A percentile compares a stretch with the other conserved stretches of the same genome.
phyloP scores from a whole-genome alignment of 2,329 filamentous ascomycete species.

The Triangularia verruculosa region DNA sequence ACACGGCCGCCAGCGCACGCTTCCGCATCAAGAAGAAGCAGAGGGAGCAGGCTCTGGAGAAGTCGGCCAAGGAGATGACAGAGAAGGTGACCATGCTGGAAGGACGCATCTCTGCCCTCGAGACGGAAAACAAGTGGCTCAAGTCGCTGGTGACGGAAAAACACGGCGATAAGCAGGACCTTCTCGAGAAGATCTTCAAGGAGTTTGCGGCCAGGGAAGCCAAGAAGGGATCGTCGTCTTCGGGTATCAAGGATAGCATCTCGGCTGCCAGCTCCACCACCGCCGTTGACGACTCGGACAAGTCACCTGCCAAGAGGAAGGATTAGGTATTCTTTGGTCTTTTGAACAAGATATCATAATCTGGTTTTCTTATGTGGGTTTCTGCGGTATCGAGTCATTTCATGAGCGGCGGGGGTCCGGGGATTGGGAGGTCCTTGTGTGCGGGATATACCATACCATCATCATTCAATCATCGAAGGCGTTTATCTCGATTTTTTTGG shows the following conservation, averaged over 20 bases:
- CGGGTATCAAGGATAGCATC: slow-evolving; percentile 18
- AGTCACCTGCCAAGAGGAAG: slow-evolving; percentile 16
- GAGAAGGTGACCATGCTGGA: slow-evolving; percentile 75
- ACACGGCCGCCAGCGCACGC: slow-evolving; percentile 82
- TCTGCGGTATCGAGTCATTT: background rate
- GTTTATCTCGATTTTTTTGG: background rate
- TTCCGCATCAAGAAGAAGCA: slow-evolving; percentile 97
- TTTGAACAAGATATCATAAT: background rate
- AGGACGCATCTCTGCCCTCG: slow-evolving; percentile 69
- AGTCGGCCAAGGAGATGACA: slow-evolving; percentile 76
- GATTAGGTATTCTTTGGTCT: slow-evolving; percentile 12
- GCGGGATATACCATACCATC: slow-evolving; percentile 10
- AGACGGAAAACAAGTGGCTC: slow-evolving; percentile 79
- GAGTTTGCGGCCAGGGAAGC: slow-evolving; percentile 43
- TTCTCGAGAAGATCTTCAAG: slow-evolving; percentile 50
- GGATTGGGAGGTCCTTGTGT: background rate
- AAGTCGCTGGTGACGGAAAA: slow-evolving; percentile 80
- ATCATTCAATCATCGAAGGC: slow-evolving; percentile 12
- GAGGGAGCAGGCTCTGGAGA: slow-evolving; percentile 80
- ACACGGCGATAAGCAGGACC: slow-evolving; percentile 60
- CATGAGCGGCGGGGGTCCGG: background rate
- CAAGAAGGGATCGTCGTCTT: slow-evolving; percentile 13
- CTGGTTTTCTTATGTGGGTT: slow-evolving; percentile 4
- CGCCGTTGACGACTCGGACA: slow-evolving; percentile 14
- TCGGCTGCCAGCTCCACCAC: slow-evolving; percentile 18